Evolutionary conservation across 2,329 filamentous ascomycete genomes (phyloP), one percentile per base, ranked within the genome.

Genomic region (Akanthomyces dipterigenus): DNA sequence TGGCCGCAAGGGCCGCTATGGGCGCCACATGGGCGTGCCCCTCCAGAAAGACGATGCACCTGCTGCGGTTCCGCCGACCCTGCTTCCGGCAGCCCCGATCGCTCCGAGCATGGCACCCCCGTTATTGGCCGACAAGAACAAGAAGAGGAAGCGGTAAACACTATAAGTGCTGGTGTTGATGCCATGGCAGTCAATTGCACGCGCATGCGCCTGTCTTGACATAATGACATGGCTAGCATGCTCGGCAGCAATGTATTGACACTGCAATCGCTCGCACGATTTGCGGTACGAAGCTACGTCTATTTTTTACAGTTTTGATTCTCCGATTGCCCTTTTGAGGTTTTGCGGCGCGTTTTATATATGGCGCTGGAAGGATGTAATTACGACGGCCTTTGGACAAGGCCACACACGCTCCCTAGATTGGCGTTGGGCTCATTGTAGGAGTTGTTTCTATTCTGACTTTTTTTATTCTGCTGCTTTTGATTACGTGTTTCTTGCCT

Each of bases 1-100:
- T 73, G 95, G 93, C 65, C 89, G 95, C 70, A 98, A 97, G 76
- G 95, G 95, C 65, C 88, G 95, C 62, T 98, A 97, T 71, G 85
- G 85, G 68, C 83, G 85, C 65, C 85, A 88, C 72, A 88, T 88
- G 85, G 85, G 85, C 62, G 85, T 88, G 43, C 84, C 85, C 57
- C 78, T 86, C 69, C 82, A 82, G 71, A 82, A 82, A 63, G 79
- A 83, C 38, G 84, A 87, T 31, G 58, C 18, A 20, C 49, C 58
- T 18, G 67, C 78, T 67, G 22, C 74, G 67, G 61, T 72, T 68
- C 77, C 70, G 60, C 71, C 70, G 61, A 69, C 74, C 49, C 72
- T 80, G 50, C 72, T 79, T 42, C 76, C 77, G 8, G 75, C 78
- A 9, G 75, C 79, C 3, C 76, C 79, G 20, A 77, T 81, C 42